A percentile compares a stretch with the other conserved stretches of the same genome.
Conservation (phyloP, 306 rosid genomes). For the Prunus campanulata region DNA sequence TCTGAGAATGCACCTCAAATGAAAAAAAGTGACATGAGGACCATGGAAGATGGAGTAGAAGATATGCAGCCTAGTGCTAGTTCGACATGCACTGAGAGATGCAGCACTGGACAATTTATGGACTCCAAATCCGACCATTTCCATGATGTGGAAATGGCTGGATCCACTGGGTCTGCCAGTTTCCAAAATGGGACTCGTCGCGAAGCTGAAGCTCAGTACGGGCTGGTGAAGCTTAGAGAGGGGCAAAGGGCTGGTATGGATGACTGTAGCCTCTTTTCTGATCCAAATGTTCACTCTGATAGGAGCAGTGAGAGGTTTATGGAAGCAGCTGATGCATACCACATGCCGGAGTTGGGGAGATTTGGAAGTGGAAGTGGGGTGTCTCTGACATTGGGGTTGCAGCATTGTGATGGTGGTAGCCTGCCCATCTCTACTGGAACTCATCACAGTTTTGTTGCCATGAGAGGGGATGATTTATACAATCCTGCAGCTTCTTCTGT, state of each 20-base stretch:
- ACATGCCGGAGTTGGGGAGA: slow-evolving; percentile 60
- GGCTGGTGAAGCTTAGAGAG: slow-evolving; percentile 35
- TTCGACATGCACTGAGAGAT: slow-evolving; percentile 44
- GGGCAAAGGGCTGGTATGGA: slow-evolving; percentile 47
- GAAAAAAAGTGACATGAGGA: slow-evolving; percentile 44
- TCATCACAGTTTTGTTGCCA: slow-evolving; percentile 46
- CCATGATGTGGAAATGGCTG: slow-evolving; percentile 41
- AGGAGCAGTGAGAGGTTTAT: slow-evolving; percentile 42
- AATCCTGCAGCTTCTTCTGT: slow-evolving; percentile 44
- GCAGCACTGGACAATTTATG: slow-evolving; percentile 43
- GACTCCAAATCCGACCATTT: slow-evolving; percentile 46
- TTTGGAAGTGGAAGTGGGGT: slow-evolving; percentile 52
- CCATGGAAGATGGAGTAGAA: slow-evolving; percentile 42
- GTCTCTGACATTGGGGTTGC: slow-evolving; percentile 74
- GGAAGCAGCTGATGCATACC: slow-evolving; percentile 50
- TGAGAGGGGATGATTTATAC: slow-evolving; percentile 60
- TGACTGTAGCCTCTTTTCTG: slow-evolving; percentile 41
- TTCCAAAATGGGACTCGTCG: slow-evolving; percentile 29
- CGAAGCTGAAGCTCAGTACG: slow-evolving; percentile 39
- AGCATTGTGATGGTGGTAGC: slow-evolving; percentile 65
- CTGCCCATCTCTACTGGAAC: slow-evolving; percentile 42
- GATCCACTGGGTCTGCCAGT: slow-evolving; percentile 32
- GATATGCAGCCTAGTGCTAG: slow-evolving; percentile 56
- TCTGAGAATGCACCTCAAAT: slow-evolving; percentile 56
- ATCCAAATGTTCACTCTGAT: slow-evolving; percentile 39